A percentile compares a stretch with the other conserved stretches of the same genome.
Conservation (phyloP, 371 early-diverging fungal genomes). For the Vittaforma corneae region DNA sequence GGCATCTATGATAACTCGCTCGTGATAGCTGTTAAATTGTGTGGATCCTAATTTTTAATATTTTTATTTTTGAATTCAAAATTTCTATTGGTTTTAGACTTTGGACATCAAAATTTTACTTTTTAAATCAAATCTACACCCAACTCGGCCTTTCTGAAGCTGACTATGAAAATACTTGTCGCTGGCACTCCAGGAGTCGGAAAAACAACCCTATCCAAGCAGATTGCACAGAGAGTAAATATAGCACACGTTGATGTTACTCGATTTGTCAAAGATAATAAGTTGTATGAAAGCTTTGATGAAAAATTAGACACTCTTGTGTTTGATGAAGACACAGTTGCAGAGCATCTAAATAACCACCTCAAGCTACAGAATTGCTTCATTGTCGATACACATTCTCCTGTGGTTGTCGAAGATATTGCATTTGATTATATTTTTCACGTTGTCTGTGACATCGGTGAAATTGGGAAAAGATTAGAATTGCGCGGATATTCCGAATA, state of each 20-base stretch:
- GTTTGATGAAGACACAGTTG: slow-evolving; percentile 77
- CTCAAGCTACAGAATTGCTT: slow-evolving; percentile 27
- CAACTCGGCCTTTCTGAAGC: too few species aligned
- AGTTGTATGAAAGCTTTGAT: slow-evolving; percentile 72
- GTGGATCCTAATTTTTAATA: too few species aligned
- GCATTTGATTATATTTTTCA: slow-evolving; percentile 89
- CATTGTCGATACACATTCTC: slow-evolving; percentile 57
- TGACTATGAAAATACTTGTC: slow-evolving; percentile 73
- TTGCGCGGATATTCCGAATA: slow-evolving; percentile 70
- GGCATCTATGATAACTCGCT: too few species aligned
- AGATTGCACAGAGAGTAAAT: slow-evolving; percentile 64
- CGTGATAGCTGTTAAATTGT: too few species aligned
- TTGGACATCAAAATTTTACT: too few species aligned
- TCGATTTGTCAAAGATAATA: slow-evolving; percentile 70
- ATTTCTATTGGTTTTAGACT: too few species aligned
- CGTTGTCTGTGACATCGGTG: slow-evolving; percentile 67
- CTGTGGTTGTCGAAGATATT: slow-evolving; percentile 29
- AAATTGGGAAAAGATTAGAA: slow-evolving; percentile 71
- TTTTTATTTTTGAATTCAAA: too few species aligned
- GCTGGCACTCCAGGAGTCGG: slow-evolving; percentile 95
- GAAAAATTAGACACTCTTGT: slow-evolving; percentile 75
- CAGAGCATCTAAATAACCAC: slow-evolving; percentile 33
- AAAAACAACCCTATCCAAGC: slow-evolving; percentile 77
- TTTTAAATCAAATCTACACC: too few species aligned
- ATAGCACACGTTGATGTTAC: slow-evolving; percentile 73